Base-by-base conservation (phyloP, 2,329 filamentous ascomycete genomes). In the Ceratocystis cubensis region DNA sequence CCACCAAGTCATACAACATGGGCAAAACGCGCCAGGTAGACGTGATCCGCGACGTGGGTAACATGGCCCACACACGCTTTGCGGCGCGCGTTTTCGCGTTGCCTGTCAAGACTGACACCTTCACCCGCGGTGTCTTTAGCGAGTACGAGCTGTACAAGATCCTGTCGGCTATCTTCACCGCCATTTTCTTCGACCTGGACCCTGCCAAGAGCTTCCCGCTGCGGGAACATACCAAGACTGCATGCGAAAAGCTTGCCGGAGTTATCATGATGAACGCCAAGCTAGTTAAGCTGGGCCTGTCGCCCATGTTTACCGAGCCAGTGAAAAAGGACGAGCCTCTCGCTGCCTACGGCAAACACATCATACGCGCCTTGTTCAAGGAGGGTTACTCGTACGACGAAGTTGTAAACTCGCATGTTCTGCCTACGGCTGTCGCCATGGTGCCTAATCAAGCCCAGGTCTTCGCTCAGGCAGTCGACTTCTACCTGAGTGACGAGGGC, bases 391-490 rank as follows among this genome's bases (percentile, higher is more conserved):
- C 78, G 64, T 76, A 80, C 2, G 79, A 84, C 28, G 86, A 91
- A 63, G 84, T 91, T 69, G 84, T 87, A 0, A 89, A 85, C 83
- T 81, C 81, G 28, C 85, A 89, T 72, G 81, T 91, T 48, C 71
- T 91, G 62, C 88, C 88, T 0, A 85, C 85, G 0, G 84, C 85
- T 0, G 81, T 81, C 3, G 82, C 85, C 1, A 82, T 88, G 74
- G 84, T 89, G 6, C 85, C 88, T 0, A 88, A 84, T 71, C 87
- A 91, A 73, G 85, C 83, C 1, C 83, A 88, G 71, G 78, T 88
- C 80, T 90, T 91, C 72, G 84, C 86, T 1, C 86, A 89, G 76
- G 80, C 87, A 1, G 78, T 91, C 20, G 88, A 91, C 72, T 91
- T 83, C 75, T 91, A 88, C 72, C 79, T 91, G 4, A 81, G 82